A percentile compares a stretch with the other conserved stretches of the same genome.
Conservation (phyloP, 495 filamentous ascomycete species). For the Copromyces sp. region DNA sequence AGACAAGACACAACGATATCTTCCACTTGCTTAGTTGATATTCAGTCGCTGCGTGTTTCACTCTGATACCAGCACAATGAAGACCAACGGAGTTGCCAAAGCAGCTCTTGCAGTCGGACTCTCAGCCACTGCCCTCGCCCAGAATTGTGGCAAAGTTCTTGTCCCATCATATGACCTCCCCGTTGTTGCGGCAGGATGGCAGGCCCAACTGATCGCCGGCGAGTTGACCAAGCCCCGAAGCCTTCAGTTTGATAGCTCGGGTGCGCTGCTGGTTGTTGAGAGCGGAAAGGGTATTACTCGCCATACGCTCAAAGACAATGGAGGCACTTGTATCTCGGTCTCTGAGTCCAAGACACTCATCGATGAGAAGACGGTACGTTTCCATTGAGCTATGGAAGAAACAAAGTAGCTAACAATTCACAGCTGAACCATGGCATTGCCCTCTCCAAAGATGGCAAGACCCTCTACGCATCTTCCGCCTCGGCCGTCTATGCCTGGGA, state of each 20-base stretch:
- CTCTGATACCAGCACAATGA: constrained; percentile 5
- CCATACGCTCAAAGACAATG: constrained; percentile 39
- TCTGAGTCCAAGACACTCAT: constrained; percentile 29
- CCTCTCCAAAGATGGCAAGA: constrained; percentile 46
- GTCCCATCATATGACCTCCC: constrained; percentile 38
- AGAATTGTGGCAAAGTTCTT: constrained; percentile 23
- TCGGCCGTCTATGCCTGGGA: constrained; percentile 46
- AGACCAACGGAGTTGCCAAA: constrained; percentile 5
- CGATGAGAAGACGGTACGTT: constrained; percentile 28
- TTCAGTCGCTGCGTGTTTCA: background rate
- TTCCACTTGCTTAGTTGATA: background rate
- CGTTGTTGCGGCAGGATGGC: constrained; percentile 44
- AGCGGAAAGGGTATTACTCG: constrained; percentile 40
- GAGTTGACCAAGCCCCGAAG: constrained; percentile 45
- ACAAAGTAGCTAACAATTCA: background rate
- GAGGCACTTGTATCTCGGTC: constrained; percentile 39
- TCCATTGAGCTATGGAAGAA: background rate
- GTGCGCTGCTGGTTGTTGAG: constrained; percentile 49
- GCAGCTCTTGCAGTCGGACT: constrained; percentile 8
- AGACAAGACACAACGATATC: background rate
- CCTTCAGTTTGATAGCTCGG: constrained; percentile 46
- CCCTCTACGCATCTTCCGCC: constrained; percentile 49
- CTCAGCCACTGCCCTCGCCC: constrained; percentile 8
- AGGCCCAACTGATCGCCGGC: constrained; percentile 41
- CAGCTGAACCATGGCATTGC: constrained; percentile 57